These are phyloP conservation scores for Eucalyptus viminalis DNA, from an alignment of 345 rosid species.

Conservation along the genomic window DNA sequence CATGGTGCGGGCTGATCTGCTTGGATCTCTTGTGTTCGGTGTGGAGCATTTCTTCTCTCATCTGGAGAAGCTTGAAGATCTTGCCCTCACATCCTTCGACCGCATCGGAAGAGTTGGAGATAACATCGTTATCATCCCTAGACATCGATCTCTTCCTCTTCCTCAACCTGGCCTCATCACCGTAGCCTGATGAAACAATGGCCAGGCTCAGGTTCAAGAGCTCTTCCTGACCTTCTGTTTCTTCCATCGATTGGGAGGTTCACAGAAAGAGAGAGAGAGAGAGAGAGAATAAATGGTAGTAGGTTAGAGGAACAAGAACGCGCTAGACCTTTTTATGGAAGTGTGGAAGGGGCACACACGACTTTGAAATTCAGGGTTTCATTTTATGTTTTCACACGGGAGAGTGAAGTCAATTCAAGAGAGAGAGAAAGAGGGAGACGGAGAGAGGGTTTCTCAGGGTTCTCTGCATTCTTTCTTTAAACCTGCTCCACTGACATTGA, in stretches of 20 bases:
- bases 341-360: not conserved
- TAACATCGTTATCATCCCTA: not conserved
- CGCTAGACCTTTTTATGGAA: not conserved
- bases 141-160: slow-evolving; percentile 23
- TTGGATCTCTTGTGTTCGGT: slow-evolving; percentile 7
- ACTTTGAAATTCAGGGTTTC: not conserved
- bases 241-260: slow-evolving; percentile 3
- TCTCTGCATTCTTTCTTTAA: not conserved
- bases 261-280: not conserved
- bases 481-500: not conserved
- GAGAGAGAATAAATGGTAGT: not conserved
- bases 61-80: slow-evolving; percentile 31
- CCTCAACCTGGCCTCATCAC: not conserved
- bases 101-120: not conserved
- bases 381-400: not conserved
- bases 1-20: not conserved
- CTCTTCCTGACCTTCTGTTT: slow-evolving; percentile 14
- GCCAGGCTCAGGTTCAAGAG: slow-evolving; percentile 38
- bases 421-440: not conserved
- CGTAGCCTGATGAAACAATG: slow-evolving; percentile 9
- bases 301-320: not conserved
- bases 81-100: slow-evolving; percentile 28
- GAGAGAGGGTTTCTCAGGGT: not conserved
- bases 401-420: not conserved
- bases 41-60: slow-evolving; percentile 47